These are phyloP conservation scores for Amphichorda felina DNA, from an alignment of 2,329 filamentous ascomycete genomes.

Conservation along the genomic window DNA sequence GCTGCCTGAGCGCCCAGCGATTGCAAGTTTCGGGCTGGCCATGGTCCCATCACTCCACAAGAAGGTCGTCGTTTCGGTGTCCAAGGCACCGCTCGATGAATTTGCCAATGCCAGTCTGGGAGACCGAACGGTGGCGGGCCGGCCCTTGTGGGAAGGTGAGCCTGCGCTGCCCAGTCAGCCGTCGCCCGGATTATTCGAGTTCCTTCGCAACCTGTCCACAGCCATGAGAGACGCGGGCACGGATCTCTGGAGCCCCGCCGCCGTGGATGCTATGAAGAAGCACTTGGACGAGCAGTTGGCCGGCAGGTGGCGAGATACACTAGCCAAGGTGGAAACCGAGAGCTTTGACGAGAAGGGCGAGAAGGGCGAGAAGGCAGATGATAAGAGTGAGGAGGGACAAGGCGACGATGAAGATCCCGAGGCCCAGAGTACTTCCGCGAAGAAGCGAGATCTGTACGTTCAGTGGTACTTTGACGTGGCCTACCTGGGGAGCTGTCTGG, in stretches of 20 bases:
- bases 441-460: conserved; percentile 30
- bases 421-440: conserved; percentile 5
- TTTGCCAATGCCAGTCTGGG: conserved; percentile 29
- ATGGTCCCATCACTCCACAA: conserved; percentile 55
- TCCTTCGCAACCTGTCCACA: conserved; percentile 52
- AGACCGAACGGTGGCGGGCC: conserved; percentile 40
- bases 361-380: conserved; percentile 4
- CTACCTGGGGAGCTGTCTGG: conserved; percentile 35
- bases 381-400: conserved; percentile 8
- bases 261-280: conserved; percentile 52
- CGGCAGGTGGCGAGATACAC: conserved; percentile 30
- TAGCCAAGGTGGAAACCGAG: conserved; percentile 16
- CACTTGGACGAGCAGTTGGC: conserved; percentile 37
- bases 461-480: conserved; percentile 53
- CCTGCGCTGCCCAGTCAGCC: conserved; percentile 68
- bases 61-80: conserved; percentile 42
- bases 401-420: conserved; percentile 4
- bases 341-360: conserved; percentile 5
- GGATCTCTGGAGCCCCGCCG: conserved; percentile 71
- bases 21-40: conserved; percentile 44
- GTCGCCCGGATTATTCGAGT: conserved; percentile 60
- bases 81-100: conserved; percentile 33
- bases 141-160: conserved; percentile 45
- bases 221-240: conserved; percentile 60
- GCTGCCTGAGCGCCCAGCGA: conserved; percentile 39